Base-by-base conservation (phyloP, 1,284 basidiomycete species). In the Porodaedalea pini region DNA sequence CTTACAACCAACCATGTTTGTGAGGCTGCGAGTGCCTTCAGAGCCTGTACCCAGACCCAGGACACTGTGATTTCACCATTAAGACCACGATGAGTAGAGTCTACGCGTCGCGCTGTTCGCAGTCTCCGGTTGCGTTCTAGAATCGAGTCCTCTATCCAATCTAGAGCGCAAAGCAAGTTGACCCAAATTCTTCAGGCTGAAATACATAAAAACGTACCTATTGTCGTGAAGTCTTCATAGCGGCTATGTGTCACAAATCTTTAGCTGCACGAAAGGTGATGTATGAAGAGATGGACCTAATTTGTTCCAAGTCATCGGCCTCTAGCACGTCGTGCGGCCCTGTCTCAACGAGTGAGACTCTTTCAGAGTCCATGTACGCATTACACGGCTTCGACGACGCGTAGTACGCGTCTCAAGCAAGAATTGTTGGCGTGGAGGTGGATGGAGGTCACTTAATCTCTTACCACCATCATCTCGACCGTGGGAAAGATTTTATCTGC, bases 71-170 rank as follows among this genome's bases (percentile, higher is more conserved):
- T 70, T 59, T 76, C 75, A 61, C 77, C 80, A 56, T 75, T 75
- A 51, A 78, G 78, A 7, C 79, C 78, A 49, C 81, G 78, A 56
- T 79, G 71, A 15, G 80, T 73, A 8, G 72, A 68, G 47, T 78
- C 75, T n/a, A 78, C 65, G 52, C 75, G 75, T 58, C 78, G 74
- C 6, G 80, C 75, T 60, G 80, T 78, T 59, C 83, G 79, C 64
- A 90, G 76, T 40, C 90, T 80, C 65, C 88, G 76, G 61, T 88
- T 89, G 29, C 92, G 79, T 67, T 98, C 94, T 37, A 91, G 81
- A 53, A 95, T 83, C 1, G 93, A 92, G 73, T 98, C 94, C 68
- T 96, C 90, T 57, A 98, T 90, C 94, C 94, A 98, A 71, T 98
- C 94, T 85, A 62, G n/a, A 17, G 29, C 19, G 11, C 78, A 61